Evolutionary conservation across 2,329 filamentous ascomycete genomes (phyloP).

Genomic region (Fusarium torreyae): DNA sequence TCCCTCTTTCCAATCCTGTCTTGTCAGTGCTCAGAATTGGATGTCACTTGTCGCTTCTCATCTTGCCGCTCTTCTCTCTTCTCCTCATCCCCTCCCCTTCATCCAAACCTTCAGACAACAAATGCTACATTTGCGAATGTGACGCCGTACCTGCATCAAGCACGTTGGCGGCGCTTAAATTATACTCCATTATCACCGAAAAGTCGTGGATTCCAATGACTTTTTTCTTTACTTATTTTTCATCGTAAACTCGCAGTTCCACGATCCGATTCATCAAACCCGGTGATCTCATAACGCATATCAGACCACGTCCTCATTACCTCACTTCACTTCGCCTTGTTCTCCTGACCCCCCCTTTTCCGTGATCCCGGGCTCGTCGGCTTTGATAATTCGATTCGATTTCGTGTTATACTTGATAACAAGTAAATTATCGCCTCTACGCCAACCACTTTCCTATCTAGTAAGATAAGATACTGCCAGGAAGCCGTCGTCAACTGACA

Average conservation of each 20-base stretch:
- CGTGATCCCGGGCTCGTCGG: constrained; percentile 21
- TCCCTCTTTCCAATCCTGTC: constrained; percentile 5
- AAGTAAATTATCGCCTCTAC: neutral
- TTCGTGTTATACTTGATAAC: constrained; percentile 35
- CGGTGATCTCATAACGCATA: constrained; percentile 47
- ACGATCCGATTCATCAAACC: constrained; percentile 18
- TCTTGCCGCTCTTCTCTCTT: constrained; percentile 10
- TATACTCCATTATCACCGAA: constrained; percentile 1
- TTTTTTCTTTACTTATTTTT: constrained; percentile 1
- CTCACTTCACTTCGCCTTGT: constrained; percentile 28
- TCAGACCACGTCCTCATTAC: constrained; percentile 47
- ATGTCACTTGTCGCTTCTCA: constrained; percentile 37
- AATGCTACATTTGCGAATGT: constrained; percentile 23
- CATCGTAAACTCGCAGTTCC: constrained; percentile 3
- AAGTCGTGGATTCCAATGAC: constrained; percentile 1
- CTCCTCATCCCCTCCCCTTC: constrained; percentile 13
- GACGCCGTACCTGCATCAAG: constrained; percentile 46
- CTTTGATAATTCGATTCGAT: constrained; percentile 36
- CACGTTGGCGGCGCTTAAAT: constrained; percentile 31
- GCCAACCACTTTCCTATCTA: neutral
- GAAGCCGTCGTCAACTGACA: constrained; percentile 28
- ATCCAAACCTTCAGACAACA: constrained; percentile 30
- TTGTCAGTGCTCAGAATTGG: constrained; percentile 5
- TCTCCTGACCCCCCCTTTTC: constrained; percentile 27
- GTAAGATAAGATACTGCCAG: constrained; percentile 16